A percentile compares a stretch with the other conserved stretches of the same genome.
These are phyloP conservation scores for Lycium ferocissimum DNA, from an alignment of 257 asterid species.

Conservation along the genomic window DNA sequence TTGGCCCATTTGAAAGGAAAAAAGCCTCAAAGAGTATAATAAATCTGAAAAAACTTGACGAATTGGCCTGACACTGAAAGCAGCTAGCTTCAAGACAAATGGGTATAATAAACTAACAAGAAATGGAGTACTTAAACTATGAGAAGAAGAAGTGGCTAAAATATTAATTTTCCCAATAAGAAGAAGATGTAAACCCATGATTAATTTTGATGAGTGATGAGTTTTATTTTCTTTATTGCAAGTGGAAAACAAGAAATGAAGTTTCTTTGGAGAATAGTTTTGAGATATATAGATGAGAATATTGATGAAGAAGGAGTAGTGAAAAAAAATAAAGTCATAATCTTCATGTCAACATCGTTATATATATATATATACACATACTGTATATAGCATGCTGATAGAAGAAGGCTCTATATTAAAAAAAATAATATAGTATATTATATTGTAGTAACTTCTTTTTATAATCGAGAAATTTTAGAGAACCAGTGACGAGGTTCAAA, in stretches of 20 bases:
- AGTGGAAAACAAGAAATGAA: constrained; percentile 17
- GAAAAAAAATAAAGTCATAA: neutral
- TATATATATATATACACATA: neutral
- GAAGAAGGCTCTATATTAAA: neutral
- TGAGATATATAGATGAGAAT: neutral
- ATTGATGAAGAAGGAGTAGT: neutral
- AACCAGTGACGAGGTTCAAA: no score
- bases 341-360: constrained; percentile 9
- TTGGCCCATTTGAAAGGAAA: constrained; percentile 28
- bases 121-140: neutral
- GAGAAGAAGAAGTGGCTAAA: constrained; percentile 18
- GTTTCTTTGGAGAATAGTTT: constrained; percentile 3
- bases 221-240: neutral
- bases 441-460: neutral
- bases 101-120: constrained; percentile 23
- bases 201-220: neutral
- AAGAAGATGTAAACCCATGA: constrained; percentile 19
- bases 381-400: neutral
- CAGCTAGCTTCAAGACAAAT: neutral
- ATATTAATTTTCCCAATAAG: constrained; percentile 9
- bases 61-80: constrained; percentile 27
- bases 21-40: neutral
- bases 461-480: neutral
- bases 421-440: neutral
- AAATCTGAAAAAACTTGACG: constrained; percentile 15